These are phyloP conservation scores for Filobasidium wieringae DNA, from an alignment of 768 basidiomycete species.

Conservation along the genomic window DNA sequence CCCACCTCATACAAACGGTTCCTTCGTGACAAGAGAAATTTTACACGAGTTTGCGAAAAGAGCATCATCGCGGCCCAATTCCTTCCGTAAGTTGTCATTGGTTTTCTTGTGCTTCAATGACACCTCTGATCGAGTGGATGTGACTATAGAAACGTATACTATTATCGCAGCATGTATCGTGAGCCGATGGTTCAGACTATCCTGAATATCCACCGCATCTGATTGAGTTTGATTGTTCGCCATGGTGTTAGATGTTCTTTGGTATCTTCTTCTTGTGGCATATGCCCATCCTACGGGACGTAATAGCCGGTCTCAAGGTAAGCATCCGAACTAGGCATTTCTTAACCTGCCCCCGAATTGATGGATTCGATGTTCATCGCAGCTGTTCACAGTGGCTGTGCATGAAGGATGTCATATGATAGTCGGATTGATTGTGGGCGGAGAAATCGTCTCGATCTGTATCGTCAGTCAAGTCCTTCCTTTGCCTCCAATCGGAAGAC, in stretches of 20 bases:
- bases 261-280: conserved; percentile 34
- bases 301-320: conserved; percentile 36
- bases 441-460: conserved; percentile 25
- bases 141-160: conserved; percentile 31
- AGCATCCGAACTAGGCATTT: conserved; percentile 3
- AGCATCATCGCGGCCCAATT: conserved; percentile 6
- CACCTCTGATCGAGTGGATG: neutral
- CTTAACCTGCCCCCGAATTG: neutral
- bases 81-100: conserved; percentile 11
- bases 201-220: neutral
- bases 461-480: neutral
- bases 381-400: conserved; percentile 32
- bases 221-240: neutral
- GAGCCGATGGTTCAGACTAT: neutral
- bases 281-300: conserved; percentile 32
- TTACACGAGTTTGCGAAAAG: neutral
- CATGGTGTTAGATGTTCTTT: conserved; percentile 15
- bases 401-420: conserved; percentile 35
- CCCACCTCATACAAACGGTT: too few species aligned
- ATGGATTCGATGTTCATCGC: neutral
- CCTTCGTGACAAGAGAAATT: too few species aligned
- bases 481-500: neutral
- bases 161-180: conserved; percentile 35
- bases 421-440: conserved; percentile 32
- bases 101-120: neutral